Conservation (phyloP, 164 flowering plant species). For the Stephania cephalantha region DNA sequence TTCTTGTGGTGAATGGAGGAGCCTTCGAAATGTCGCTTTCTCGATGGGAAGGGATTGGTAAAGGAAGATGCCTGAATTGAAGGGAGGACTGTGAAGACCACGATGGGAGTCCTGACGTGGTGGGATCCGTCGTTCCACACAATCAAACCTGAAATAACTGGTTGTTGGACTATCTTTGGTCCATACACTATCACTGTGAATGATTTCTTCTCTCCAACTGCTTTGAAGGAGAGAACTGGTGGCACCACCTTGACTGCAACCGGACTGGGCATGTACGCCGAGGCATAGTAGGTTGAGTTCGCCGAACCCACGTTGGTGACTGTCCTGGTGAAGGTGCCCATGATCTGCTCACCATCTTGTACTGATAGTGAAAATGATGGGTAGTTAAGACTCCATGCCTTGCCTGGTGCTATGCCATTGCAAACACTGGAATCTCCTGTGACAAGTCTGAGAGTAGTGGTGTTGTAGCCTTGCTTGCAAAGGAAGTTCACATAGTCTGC, state of each 20-base stretch:
- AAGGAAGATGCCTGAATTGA: not conserved
- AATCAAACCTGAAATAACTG: slow-evolving; percentile 30
- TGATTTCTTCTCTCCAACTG: slow-evolving; percentile 23
- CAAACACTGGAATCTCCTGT: slow-evolving; percentile 33
- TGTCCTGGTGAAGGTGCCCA: slow-evolving; percentile 33
- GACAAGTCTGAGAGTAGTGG: slow-evolving; percentile 23
- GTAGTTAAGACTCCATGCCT: slow-evolving; percentile 45
- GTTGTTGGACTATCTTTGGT: slow-evolving; percentile 26
- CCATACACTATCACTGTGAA: slow-evolving; percentile 29
- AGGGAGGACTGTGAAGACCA: slow-evolving; percentile 22
- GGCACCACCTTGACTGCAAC: slow-evolving; percentile 26
- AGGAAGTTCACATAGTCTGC: slow-evolving; percentile 27
- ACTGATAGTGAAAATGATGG: slow-evolving; percentile 43
- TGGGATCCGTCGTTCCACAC: slow-evolving; percentile 30
- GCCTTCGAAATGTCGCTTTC: slow-evolving; percentile 8
- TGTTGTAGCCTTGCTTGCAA: slow-evolving; percentile 39
- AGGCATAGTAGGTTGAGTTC: slow-evolving; percentile 36
- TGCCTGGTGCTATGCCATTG: slow-evolving; percentile 21
- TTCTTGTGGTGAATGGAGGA: slow-evolving; percentile 17
- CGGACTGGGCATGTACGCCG: slow-evolving; percentile 8
- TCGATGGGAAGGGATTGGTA: slow-evolving; percentile 1
- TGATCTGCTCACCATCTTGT: slow-evolving; percentile 32
- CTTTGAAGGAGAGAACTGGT: slow-evolving; percentile 25
- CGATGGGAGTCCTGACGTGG: slow-evolving; percentile 35
- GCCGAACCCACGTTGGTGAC: slow-evolving; percentile 43